Evolutionary conservation across 331 rosid species (phyloP), one percentile per base, ranked within the genome.

Genomic region (Saraca asoca): DNA sequence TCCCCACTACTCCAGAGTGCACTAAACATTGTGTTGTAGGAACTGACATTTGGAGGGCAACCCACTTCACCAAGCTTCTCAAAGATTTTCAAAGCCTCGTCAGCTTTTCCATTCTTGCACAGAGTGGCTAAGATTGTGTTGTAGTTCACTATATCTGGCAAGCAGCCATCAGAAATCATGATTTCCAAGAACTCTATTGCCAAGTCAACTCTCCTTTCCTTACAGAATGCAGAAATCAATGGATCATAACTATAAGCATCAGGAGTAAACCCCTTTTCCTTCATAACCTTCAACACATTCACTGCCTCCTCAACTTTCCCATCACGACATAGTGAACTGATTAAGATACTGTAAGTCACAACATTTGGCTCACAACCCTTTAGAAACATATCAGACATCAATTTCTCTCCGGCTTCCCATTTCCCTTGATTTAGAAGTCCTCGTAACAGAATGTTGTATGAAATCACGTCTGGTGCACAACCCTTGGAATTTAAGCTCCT

Each of bases 221-320:
- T 88, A 75, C 96, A 88, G 64, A 83, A 85, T 0, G 87, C 85
- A 19, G 87, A 81, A 14, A 92, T 83, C 83, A 92, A 60, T 2
- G 98, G 96, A 75, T 89, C 93, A 67, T 92, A 89, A 58, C 95
- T 73, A 62, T 92, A 87, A 20, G 83, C 79, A 75, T 89, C 91
- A 2, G 91, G 95, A 9, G 73, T 80, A 37, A 89, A 43, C 4
- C 95, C 98, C 51, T 80, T 92, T 53, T 85, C 81, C 89, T 82
- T 92, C 96, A 89, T 87, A 11, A 74, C 87, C 78, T 80, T 79
- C 58, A 92, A 79, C 72, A 85, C 88, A 75, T 77, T 72, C 66
- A 85, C 82, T 0, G 95, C 98, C 58, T 87, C 95, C 45, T 68
- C 83, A 11, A 82, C 76, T 48, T 75, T 81, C 6, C 93, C 91